phyloP scores from a whole-genome alignment of 2,329 filamentous ascomycete genomes.

The Neopestalotiopsis rosae region DNA sequence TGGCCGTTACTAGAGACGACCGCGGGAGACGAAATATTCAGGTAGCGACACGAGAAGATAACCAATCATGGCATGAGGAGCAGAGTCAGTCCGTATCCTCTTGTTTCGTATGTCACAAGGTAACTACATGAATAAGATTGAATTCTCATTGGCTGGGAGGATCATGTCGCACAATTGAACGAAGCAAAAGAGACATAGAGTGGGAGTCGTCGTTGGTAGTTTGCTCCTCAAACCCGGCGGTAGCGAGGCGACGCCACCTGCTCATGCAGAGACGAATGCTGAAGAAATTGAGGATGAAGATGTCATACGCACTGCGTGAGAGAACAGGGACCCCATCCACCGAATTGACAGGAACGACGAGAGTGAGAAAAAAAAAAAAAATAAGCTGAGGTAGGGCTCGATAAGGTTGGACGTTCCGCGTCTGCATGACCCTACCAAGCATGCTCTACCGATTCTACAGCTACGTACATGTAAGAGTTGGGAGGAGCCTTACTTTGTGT shows the following conservation, averaged over 20 bases:
- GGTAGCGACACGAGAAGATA: not conserved
- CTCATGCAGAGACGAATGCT: conserved; percentile 3
- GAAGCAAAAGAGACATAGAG: not conserved
- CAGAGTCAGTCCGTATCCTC: not conserved
- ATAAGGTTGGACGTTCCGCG: conserved; percentile 17
- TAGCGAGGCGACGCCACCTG: conserved; percentile 3
- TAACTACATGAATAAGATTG: not conserved
- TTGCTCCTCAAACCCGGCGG: not conserved
- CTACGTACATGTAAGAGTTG: not conserved
- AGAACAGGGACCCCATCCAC: conserved; percentile 11
- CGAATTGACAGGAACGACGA: not conserved
- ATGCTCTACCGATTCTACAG: not conserved
- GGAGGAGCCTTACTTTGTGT: not conserved
- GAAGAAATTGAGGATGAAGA: conserved; percentile 20
- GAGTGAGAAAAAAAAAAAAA: not conserved
- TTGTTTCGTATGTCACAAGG: not conserved
- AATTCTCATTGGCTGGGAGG: not conserved
- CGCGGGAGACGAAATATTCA: not conserved
- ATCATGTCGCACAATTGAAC: not conserved
- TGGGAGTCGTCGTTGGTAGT: not conserved
- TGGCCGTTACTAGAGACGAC: not conserved
- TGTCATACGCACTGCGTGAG: conserved; percentile 16
- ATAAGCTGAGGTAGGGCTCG: not conserved
- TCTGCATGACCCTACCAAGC: conserved; percentile 14
- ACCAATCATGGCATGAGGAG: not conserved